Conservation (phyloP, 805 yeast species). For the Schwanniomyces pseudopolymorphus region DNA sequence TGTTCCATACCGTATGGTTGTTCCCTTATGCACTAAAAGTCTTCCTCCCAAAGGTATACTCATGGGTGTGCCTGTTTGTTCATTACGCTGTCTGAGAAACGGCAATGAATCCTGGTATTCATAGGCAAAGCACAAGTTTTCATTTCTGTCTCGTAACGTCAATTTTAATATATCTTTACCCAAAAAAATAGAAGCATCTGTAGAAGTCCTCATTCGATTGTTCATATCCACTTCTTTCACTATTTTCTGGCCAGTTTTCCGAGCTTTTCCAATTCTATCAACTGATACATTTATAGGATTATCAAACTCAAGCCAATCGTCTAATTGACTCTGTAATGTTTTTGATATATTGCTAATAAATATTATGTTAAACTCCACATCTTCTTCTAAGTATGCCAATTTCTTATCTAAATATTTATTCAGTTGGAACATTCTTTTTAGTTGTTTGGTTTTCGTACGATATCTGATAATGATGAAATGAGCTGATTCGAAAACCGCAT, state of each 20-base stretch:
- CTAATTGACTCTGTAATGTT: constrained; percentile 54
- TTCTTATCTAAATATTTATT: constrained; percentile 8
- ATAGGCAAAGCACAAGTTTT: constrained; percentile 55
- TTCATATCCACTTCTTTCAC: constrained; percentile 53
- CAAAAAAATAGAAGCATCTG: neutral
- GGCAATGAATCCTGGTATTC: constrained; percentile 51
- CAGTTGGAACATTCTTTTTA: constrained; percentile 7
- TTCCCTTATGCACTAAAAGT: constrained; percentile 48
- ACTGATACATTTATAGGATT: constrained; percentile 61
- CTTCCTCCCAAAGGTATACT: constrained; percentile 57
- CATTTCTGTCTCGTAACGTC: constrained; percentile 53
- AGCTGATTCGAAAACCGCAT: neutral
- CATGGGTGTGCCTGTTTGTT: constrained; percentile 24
- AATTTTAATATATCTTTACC: constrained; percentile 46
- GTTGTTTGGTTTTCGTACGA: neutral
- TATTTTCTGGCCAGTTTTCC: constrained; percentile 23
- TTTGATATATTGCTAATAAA: constrained; percentile 53
- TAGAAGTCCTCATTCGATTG: constrained; percentile 17
- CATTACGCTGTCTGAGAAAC: constrained; percentile 38
- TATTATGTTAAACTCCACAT: constrained; percentile 52
- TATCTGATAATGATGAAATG: neutral
- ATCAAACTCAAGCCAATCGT: constrained; percentile 49
- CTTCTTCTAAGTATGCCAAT: constrained; percentile 10
- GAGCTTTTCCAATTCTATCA: constrained; percentile 46
- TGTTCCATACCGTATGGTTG: constrained; percentile 49